These are phyloP conservation scores for Paramecium octaurelia DNA, from an alignment of 73 alveolate species.

Conservation along the genomic window DNA sequence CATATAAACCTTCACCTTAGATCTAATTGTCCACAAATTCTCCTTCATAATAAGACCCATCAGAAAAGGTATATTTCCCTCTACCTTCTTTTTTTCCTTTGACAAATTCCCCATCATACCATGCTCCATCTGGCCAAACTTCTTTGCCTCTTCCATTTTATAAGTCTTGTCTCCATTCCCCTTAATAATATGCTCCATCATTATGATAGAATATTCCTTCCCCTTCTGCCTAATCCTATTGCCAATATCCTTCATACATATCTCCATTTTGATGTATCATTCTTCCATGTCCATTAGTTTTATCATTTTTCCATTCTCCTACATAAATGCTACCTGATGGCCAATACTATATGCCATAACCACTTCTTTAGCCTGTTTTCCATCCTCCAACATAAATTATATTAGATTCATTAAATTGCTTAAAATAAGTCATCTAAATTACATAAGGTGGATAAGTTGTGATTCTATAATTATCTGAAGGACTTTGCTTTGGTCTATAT, in stretches of 20 bases:
- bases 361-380: constrained; percentile 47
- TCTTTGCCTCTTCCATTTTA: constrained; percentile 52
- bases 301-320: constrained; percentile 59
- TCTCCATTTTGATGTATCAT: constrained; percentile 57
- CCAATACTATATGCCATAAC: constrained; percentile 55
- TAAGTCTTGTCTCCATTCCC: constrained; percentile 59
- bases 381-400: constrained; percentile 58
- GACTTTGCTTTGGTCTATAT: neutral
- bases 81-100: constrained; percentile 38
- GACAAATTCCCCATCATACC: constrained; percentile 49
- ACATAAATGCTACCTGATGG: constrained; percentile 54
- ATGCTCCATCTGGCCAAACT: constrained; percentile 53
- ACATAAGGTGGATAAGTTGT: neutral
- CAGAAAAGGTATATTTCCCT: constrained; percentile 30
- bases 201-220: constrained; percentile 66
- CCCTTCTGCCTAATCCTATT: constrained; percentile 67
- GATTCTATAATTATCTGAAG: neutral
- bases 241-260: constrained; percentile 64
- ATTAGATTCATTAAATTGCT: neutral
- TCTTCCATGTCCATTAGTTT: constrained; percentile 50
- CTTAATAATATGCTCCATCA: constrained; percentile 59
- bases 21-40: constrained; percentile 66
- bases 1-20: constrained; percentile 74
- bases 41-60: constrained; percentile 61
- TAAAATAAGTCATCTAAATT: neutral